Evolutionary conservation across 2,329 filamentous ascomycete genomes (phyloP).

Genomic region (Septoria petroselini): DNA sequence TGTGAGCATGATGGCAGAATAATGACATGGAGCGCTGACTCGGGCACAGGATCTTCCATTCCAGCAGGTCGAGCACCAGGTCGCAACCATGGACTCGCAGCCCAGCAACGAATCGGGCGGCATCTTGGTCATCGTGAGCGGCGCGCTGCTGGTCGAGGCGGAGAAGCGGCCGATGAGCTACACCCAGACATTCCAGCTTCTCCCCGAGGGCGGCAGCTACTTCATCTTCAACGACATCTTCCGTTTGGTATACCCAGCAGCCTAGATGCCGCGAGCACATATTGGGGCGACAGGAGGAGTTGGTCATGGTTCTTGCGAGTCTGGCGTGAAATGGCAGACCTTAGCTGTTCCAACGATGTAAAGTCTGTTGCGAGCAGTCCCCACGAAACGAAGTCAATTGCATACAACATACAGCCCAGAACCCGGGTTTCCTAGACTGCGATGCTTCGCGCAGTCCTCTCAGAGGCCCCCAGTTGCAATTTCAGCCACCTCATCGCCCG

Average conservation of each 20-base stretch:
- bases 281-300: background rate
- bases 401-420: too few relatives aligned
- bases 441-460: too few relatives aligned
- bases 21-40: conserved; percentile 5
- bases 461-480: background rate
- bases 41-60: conserved; percentile 68
- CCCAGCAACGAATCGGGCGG: conserved; percentile 64
- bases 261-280: conserved; percentile 16
- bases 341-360: background rate
- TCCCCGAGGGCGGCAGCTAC: conserved; percentile 68
- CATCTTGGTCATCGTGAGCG: conserved; percentile 85
- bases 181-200: conserved; percentile 82
- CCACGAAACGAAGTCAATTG: background rate
- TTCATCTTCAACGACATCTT: conserved; percentile 95
- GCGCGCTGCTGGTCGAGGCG: conserved; percentile 79
- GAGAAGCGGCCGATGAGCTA: conserved; percentile 86
- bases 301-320: too few relatives aligned
- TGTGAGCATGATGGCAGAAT: conserved; percentile 33
- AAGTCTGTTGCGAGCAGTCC: background rate
- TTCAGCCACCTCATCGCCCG: conserved; percentile 6
- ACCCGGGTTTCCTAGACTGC: too few relatives aligned
- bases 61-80: conserved; percentile 73
- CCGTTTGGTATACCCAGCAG: conserved; percentile 70
- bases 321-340: background rate
- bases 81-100: conserved; percentile 78